Conservation (phyloP, 345 rosid genomes). For the Carallia brachiata region DNA sequence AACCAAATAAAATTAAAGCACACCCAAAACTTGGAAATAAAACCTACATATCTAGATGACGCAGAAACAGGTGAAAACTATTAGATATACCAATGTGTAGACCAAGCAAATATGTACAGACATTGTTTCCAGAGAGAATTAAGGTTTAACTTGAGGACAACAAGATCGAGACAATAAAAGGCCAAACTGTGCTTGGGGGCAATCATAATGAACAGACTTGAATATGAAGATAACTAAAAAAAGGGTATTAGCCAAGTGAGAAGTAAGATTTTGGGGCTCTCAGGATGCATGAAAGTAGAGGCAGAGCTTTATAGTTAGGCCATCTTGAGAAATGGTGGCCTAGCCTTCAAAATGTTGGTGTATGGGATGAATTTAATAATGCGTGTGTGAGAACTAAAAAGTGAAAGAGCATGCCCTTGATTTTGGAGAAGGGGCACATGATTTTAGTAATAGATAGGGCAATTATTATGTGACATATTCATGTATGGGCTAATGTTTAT, state of each 20-base stretch:
- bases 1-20: not conserved
- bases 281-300: not conserved
- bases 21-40: not conserved
- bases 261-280: not conserved
- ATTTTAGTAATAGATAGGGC: constrained; percentile 3
- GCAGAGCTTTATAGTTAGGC: not conserved
- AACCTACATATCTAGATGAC: not conserved
- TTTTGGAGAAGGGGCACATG: constrained; percentile 27
- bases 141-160: constrained; percentile 30
- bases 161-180: constrained; percentile 29
- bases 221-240: constrained; percentile 12
- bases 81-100: not conserved
- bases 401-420: constrained; percentile 34
- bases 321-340: constrained; percentile 31
- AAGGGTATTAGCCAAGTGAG: constrained; percentile 3
- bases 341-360: constrained; percentile 1
- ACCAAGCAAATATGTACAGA: constrained; percentile 5
- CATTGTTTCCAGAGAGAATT: constrained; percentile 27
- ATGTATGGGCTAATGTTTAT: constrained; percentile 18
- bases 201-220: constrained; percentile 24
- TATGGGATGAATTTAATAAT: not conserved
- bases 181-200: constrained; percentile 19
- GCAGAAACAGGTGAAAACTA: not conserved
- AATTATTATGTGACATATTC: constrained; percentile 10
- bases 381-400: not conserved